Percentiles rank a stretch among this genome's conserved stretches.
phyloP scores from a whole-genome alignment of 768 basidiomycete species.

The Xanthoconium purpureum region DNA sequence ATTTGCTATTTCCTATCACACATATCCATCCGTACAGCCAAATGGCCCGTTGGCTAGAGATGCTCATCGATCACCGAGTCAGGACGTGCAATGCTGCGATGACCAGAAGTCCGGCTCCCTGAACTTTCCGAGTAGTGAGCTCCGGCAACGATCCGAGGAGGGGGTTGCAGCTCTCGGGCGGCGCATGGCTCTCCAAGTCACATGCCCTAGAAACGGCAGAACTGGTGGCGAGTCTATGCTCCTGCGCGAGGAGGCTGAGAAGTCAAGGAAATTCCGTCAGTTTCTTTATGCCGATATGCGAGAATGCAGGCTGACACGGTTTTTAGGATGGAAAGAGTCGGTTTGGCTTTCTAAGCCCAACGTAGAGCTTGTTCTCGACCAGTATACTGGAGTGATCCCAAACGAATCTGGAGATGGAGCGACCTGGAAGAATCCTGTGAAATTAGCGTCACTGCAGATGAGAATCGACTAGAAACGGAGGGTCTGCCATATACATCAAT shows the following conservation, averaged over 20 bases:
- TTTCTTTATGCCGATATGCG: not conserved
- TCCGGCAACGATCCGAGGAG: not conserved
- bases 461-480: not conserved
- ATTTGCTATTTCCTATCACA: not conserved
- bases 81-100: not conserved
- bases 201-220: not conserved
- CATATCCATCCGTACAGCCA: not conserved
- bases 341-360: not conserved
- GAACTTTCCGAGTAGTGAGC: not conserved
- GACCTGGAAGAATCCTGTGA: not conserved
- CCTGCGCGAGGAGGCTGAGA: not conserved
- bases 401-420: not conserved
- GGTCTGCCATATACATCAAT: not conserved
- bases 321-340: not conserved
- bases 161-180: not conserved
- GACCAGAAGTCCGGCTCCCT: not conserved
- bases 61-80: not conserved
- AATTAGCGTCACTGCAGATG: not conserved
- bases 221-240: not conserved
- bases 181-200: not conserved
- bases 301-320: not conserved
- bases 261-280: not conserved
- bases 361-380: not conserved
- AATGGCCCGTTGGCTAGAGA: not conserved
- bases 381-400: not conserved